Percentiles rank a stretch among this genome's conserved stretches.
phyloP scores from a whole-genome alignment of 2,329 filamentous ascomycete genomes.

The Fusarium mangiferae region DNA sequence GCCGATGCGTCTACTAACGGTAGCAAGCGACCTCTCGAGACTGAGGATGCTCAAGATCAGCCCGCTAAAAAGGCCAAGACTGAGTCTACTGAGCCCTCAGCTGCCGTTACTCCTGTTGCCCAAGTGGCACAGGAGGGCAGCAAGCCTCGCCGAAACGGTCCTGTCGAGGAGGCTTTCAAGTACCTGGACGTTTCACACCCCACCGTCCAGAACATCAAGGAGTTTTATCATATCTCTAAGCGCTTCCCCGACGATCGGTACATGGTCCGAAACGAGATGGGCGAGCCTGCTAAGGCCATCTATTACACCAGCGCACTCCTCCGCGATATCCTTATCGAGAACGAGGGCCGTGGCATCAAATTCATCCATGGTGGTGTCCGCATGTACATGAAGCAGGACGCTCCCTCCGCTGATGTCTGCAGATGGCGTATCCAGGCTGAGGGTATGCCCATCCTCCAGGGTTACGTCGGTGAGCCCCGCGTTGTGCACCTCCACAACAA shows the following conservation, averaged over 20 bases:
- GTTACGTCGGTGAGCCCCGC: conserved; percentile 84
- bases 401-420: conserved; percentile 86
- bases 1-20: conserved; percentile 47
- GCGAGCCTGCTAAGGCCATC: conserved; percentile 90
- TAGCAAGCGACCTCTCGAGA: conserved; percentile 51
- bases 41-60: conserved; percentile 51
- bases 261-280: conserved; percentile 93
- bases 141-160: conserved; percentile 59
- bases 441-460: conserved; percentile 89
- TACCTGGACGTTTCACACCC: conserved; percentile 80
- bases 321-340: conserved; percentile 84
- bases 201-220: conserved; percentile 79
- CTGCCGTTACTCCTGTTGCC: conserved; percentile 34
- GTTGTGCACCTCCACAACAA: conserved; percentile 80
- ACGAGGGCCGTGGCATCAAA: conserved; percentile 91
- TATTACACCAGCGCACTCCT: conserved; percentile 93
- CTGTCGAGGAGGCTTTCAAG: conserved; percentile 92
- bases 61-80: conserved; percentile 62
- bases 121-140: conserved; percentile 43
- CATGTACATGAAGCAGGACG: conserved; percentile 99
- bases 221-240: conserved; percentile 85
- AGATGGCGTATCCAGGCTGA: conserved; percentile 96
- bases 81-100: conserved; percentile 39
- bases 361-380: conserved; percentile 97
- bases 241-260: conserved; percentile 92